Conservation (phyloP, 1,284 basidiomycete species). For the Moesziomyces antarcticus region DNA sequence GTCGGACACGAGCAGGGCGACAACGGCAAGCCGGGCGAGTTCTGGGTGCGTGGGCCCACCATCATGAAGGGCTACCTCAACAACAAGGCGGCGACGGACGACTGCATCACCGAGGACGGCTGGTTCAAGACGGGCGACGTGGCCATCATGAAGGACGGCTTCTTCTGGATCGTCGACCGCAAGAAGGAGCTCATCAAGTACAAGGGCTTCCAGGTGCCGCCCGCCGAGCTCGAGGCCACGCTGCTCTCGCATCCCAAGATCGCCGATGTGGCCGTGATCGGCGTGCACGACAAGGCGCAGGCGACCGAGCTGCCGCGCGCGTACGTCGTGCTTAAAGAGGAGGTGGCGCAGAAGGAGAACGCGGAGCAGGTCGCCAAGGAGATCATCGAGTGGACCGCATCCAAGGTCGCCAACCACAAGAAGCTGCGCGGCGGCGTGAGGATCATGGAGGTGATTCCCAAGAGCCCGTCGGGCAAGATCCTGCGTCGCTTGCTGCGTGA, state of each 20-base stretch:
- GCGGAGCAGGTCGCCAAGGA: conserved; percentile 51
- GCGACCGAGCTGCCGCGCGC: conserved; percentile 63
- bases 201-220: conserved; percentile 61
- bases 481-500: conserved; percentile 60
- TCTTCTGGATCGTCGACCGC: conserved; percentile 59
- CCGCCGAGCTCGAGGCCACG: conserved; percentile 54
- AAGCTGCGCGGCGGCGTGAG: conserved; percentile 65
- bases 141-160: conserved; percentile 51
- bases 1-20: conserved; percentile 70
- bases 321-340: conserved; percentile 61
- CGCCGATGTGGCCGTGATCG: conserved; percentile 49
- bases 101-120: conserved; percentile 55
- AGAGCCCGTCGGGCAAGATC: conserved; percentile 65
- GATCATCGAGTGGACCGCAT: conserved; percentile 63
- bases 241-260: conserved; percentile 49
- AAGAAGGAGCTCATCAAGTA: conserved; percentile 62
- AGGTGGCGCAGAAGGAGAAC: conserved; percentile 38
- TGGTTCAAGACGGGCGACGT: conserved; percentile 60
- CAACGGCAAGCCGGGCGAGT: conserved; percentile 67
- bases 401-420: conserved; percentile 67
- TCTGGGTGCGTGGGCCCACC: conserved; percentile 41
- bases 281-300: conserved; percentile 37
- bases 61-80: conserved; percentile 58
- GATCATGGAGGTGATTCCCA: conserved; percentile 58
- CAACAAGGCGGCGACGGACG: conserved; percentile 44